Conservation (phyloP, 441 rosid species). For the Corymbia calophylla region DNA sequence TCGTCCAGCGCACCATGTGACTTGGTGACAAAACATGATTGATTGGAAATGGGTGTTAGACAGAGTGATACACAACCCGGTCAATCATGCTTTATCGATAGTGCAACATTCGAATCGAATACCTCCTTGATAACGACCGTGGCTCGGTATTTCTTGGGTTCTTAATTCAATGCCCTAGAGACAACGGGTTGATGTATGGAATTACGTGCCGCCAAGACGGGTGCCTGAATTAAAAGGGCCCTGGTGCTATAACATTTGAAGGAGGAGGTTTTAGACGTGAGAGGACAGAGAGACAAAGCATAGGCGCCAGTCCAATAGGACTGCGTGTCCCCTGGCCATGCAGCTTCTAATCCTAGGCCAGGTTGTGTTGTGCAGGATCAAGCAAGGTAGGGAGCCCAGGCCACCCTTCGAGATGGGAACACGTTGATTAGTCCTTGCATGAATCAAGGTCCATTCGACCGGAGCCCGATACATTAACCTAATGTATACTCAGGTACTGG, state of each 20-base stretch:
- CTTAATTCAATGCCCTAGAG: no score
- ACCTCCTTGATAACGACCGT: background rate
- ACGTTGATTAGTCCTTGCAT: background rate
- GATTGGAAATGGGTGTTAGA: background rate
- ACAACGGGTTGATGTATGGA: no score
- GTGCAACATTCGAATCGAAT: background rate
- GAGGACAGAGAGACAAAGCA: no score
- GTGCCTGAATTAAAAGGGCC: no score
- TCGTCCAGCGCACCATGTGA: background rate
- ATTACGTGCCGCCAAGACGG: no score
- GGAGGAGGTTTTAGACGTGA: no score
- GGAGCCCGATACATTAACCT: background rate
- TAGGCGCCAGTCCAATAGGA: no score
- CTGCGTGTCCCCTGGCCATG: background rate
- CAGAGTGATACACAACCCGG: background rate
- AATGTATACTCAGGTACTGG: background rate
- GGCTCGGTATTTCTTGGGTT: no score
- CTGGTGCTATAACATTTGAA: no score
- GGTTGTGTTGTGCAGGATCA: background rate
- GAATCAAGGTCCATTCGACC: background rate
- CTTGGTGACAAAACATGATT: background rate
- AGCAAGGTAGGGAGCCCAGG: background rate
- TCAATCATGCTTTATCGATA: rapidly evolving
- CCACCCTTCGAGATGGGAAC: background rate
- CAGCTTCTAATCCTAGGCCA: background rate